Evolutionary conservation across 2,329 filamentous ascomycete genomes (phyloP).

Genomic region (Stachybotrys chlorohalonatus): DNA sequence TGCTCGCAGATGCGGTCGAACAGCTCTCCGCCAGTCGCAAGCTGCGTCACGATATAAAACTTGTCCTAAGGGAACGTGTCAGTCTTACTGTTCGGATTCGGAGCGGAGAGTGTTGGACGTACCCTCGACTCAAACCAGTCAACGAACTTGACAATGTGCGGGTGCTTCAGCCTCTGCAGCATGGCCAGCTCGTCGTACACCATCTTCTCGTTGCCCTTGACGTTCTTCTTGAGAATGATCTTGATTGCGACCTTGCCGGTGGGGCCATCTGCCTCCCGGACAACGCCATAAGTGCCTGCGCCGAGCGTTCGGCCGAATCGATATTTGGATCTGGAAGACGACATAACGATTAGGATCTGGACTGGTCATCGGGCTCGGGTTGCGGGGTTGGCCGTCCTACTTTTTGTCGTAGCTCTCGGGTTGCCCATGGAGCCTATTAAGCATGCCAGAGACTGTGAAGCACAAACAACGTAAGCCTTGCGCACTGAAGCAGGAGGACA

Average conservation of each 20-base stretch:
- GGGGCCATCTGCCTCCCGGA: conserved; percentile 83
- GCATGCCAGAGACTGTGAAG: conserved; percentile 68
- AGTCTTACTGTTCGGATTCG: background rate
- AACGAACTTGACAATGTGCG: conserved; percentile 93
- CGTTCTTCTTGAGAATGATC: conserved; percentile 99
- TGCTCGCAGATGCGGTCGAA: conserved; percentile 98
- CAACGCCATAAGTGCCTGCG: conserved; percentile 96
- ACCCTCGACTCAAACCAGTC: conserved; percentile 99
- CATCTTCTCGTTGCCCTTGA: conserved; percentile 97
- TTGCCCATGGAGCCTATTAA: conserved; percentile 93
- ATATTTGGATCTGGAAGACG: conserved; percentile 62
- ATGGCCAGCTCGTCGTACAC: conserved; percentile 95
- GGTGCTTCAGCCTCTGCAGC: conserved; percentile 83
- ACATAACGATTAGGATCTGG: conserved; percentile 13
- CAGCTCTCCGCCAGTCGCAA: conserved; percentile 90
- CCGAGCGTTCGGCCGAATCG: conserved; percentile 88
- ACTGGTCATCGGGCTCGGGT: conserved; percentile 8
- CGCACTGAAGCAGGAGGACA: background rate
- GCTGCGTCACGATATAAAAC: conserved; percentile 97
- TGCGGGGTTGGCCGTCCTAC: conserved; percentile 37
- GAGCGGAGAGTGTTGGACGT: conserved; percentile 17
- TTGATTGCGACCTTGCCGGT: conserved; percentile 88
- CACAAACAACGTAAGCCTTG: conserved; percentile 10
- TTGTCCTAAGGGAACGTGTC: conserved; percentile 60
- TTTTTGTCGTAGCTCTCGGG: conserved; percentile 99